Evolutionary conservation across 1,139 yeast species (phyloP).

Genomic region (Debaryomyces nepalensis): DNA sequence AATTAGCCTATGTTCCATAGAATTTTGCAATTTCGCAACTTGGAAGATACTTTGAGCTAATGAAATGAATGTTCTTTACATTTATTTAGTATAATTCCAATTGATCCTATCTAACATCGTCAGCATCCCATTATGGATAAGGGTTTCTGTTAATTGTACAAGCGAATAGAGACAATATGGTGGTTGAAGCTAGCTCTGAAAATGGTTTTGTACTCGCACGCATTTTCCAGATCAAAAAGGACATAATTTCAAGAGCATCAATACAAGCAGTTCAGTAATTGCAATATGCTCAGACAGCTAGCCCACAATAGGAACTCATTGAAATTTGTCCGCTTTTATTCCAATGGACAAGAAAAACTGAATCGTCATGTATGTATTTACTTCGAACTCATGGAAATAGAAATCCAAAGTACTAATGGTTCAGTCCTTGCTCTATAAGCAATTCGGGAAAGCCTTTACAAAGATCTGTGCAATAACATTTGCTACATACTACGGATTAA

Average conservation of each 20-base stretch:
- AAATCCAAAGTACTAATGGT: conserved; percentile 8
- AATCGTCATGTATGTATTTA: conserved; percentile 24
- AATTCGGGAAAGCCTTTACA: conserved; percentile 24
- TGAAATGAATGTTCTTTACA: too few species aligned
- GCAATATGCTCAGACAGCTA: conserved; percentile 2
- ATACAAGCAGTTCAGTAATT: neutral
- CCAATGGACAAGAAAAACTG: conserved; percentile 14
- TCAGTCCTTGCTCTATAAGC: conserved; percentile 25
- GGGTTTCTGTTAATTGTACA: too few species aligned
- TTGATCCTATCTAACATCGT: too few species aligned
- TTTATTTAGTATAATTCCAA: too few species aligned
- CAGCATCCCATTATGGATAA: too few species aligned
- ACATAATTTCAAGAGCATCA: neutral
- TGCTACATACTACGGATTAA: conserved; percentile 23
- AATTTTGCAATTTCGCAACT: too few species aligned
- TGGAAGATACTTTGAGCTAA: too few species aligned
- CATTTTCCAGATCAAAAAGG: neutral
- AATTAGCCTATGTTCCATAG: too few species aligned
- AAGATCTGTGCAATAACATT: conserved; percentile 25
- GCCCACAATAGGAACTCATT: neutral
- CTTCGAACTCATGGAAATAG: neutral
- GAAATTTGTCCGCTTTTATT: conserved; percentile 1
- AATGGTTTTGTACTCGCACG: neutral
- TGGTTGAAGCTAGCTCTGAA: too few species aligned
- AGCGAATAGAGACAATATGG: too few species aligned